Base-by-base conservation (phyloP, 2,329 filamentous ascomycete species). In the Leptodontidium sp. region DNA sequence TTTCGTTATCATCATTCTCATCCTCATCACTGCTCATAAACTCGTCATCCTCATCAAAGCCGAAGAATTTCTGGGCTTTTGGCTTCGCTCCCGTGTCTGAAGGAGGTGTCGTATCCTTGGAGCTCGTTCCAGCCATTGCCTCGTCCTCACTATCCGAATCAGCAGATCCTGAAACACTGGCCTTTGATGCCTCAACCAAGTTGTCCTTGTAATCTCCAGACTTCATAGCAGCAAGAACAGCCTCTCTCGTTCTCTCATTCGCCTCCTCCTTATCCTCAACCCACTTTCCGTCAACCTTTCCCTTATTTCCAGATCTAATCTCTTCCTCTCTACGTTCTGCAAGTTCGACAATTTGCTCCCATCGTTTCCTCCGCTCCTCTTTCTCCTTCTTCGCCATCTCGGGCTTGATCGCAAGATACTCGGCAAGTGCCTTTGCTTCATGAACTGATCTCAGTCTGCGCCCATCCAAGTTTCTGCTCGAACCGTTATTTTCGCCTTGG, bases 361-460 rank as follows among this genome's bases (percentile, higher is more conserved):
- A 97, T 59, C 94, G 85, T 80, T 92, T 89, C 57, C 92, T 87
- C 59, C 94, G 88, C 80, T 92, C 91, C 78, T 98, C 94, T 77
- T 94, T 95, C 79, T 98, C 94, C 78, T 93, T 93, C 80, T 91
- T 90, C 72, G 98, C 96, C 95, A 99, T 98, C 70, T 98, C 95
- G 0, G 97, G 96, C 79, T 98, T 98, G 74, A 97, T 92, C 1
- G 94, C 93, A 1, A 98, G 86, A 77, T 98, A 98, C 79, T 98
- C 94, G 0, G 97, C 96, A 24, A 99, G 84, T 1, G 93, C 93
- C 80, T 99, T 99, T 43, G 96, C 96, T 79, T 99, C 96, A 47
- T 92, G 95, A 35, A 98, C 93, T 1, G 96, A 98, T 62, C 97
- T 90, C 66, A 99, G 80, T 67, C 96, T 88, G 26, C 96, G 90